Evolutionary conservation across 2,329 filamentous ascomycete species (phyloP).

Genomic region (Cladosporium sp.): DNA sequence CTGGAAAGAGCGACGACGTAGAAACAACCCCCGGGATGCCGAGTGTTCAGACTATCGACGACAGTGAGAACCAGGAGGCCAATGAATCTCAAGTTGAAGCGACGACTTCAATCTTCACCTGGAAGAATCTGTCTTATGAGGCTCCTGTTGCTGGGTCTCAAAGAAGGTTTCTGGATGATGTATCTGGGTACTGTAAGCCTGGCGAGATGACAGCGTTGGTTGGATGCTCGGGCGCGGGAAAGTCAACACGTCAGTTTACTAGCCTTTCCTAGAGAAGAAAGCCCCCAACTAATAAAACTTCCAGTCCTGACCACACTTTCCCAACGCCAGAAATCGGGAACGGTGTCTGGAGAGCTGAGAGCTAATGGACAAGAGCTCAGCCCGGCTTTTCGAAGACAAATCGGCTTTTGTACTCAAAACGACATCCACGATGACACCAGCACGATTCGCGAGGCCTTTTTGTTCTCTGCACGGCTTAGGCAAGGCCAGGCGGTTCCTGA

Average conservation of each 20-base stretch:
- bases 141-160: conserved; percentile 46
- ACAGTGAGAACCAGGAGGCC: not conserved
- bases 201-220: conserved; percentile 72
- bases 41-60: too few species aligned
- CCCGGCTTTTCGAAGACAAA: conserved; percentile 46
- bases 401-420: conserved; percentile 55
- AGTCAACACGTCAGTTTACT: conserved; percentile 22
- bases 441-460: conserved; percentile 52
- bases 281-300: too few species aligned
- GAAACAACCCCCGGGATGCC: too few species aligned
- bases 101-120: conserved; percentile 54
- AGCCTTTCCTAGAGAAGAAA: too few species aligned
- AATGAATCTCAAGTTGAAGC: not conserved
- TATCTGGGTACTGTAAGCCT: conserved; percentile 67
- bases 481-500: conserved; percentile 52
- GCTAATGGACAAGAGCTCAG: conserved; percentile 34
- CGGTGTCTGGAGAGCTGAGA: conserved; percentile 37
- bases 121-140: conserved; percentile 75
- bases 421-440: conserved; percentile 55
- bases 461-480: conserved; percentile 53
- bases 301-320: conserved; percentile 27
- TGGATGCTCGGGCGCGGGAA: conserved; percentile 61
- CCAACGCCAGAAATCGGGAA: conserved; percentile 38
- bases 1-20: too few species aligned
- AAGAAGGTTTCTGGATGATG: conserved; percentile 48